Conservation (phyloP, 2,329 filamentous ascomycete species). For the Monosporascus ibericus region DNA sequence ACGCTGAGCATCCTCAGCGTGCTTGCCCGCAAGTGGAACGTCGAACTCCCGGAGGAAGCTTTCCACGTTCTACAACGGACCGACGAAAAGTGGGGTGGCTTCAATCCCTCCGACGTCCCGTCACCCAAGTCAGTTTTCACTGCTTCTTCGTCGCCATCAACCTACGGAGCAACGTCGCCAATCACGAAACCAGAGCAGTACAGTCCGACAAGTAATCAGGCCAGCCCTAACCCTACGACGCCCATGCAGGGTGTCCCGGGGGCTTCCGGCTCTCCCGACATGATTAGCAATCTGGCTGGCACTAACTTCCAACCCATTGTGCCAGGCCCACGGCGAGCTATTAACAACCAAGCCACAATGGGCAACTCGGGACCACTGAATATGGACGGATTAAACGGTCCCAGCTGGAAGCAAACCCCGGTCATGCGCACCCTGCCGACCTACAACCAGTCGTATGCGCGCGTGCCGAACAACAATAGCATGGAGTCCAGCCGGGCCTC, state of each 20-base stretch:
- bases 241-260: conserved; percentile 19
- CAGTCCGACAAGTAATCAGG: conserved; percentile 29
- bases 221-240: conserved; percentile 21
- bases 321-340: conserved; percentile 11
- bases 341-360: conserved; percentile 12
- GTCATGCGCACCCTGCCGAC: conserved; percentile 20
- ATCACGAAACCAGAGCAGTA: conserved; percentile 25
- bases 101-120: conserved; percentile 54
- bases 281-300: conserved; percentile 18
- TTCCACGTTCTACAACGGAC: conserved; percentile 67
- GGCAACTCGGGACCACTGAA: conserved; percentile 15
- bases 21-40: conserved; percentile 81
- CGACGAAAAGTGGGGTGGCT: conserved; percentile 73
- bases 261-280: conserved; percentile 20
- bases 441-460: conserved; percentile 22
- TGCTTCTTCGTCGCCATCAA: conserved; percentile 19
- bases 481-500: conserved; percentile 9
- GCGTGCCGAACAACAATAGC: conserved; percentile 11
- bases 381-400: conserved; percentile 11
- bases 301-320: conserved; percentile 16
- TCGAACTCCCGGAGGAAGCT: conserved; percentile 81
- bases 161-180: conserved; percentile 9
- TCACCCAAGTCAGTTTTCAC: conserved; percentile 38
- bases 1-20: conserved; percentile 81
- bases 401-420: conserved; percentile 19